These are phyloP conservation scores for Casuarina glauca DNA, from an alignment of 306 rosid species.

Conservation along the genomic window DNA sequence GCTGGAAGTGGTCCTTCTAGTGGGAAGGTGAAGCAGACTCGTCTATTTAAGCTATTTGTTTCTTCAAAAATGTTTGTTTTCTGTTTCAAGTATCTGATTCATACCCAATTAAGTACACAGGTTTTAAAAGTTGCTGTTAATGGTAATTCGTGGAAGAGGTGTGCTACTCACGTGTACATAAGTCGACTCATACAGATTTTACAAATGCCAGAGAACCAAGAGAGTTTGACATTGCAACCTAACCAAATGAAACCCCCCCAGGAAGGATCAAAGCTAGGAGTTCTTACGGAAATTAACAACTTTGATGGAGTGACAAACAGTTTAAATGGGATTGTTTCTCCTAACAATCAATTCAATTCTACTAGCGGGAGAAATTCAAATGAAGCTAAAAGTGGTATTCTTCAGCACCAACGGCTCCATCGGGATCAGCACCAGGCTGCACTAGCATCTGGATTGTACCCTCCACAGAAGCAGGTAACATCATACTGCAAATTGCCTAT, in stretches of 20 bases:
- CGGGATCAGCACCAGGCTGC: constrained; percentile 32
- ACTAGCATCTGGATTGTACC: constrained; percentile 18
- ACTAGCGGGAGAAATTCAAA: constrained; percentile 20
- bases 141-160: constrained; percentile 52
- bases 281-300: constrained; percentile 25
- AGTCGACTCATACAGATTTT: constrained; percentile 49
- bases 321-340: constrained; percentile 34
- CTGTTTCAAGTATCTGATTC: constrained; percentile 7
- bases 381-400: constrained; percentile 36
- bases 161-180: constrained; percentile 68
- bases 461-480: constrained; percentile 60
- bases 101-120: constrained; percentile 33
- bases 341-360: constrained; percentile 4
- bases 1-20: constrained; percentile 26
- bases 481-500: constrained; percentile 13
- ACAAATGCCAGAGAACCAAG: constrained; percentile 33
- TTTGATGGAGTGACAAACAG: constrained; percentile 23
- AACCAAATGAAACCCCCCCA: constrained; percentile 28
- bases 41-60: background rate
- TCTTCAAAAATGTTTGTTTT: background rate
- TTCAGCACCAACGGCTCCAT: constrained; percentile 39
- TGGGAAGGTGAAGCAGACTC: constrained; percentile 33
- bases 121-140: constrained; percentile 18
- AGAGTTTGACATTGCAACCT: constrained; percentile 4
- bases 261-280: constrained; percentile 43